Evolutionary conservation across 768 basidiomycete genomes (phyloP).

Genomic region (Termitomyces eurrhizus): DNA sequence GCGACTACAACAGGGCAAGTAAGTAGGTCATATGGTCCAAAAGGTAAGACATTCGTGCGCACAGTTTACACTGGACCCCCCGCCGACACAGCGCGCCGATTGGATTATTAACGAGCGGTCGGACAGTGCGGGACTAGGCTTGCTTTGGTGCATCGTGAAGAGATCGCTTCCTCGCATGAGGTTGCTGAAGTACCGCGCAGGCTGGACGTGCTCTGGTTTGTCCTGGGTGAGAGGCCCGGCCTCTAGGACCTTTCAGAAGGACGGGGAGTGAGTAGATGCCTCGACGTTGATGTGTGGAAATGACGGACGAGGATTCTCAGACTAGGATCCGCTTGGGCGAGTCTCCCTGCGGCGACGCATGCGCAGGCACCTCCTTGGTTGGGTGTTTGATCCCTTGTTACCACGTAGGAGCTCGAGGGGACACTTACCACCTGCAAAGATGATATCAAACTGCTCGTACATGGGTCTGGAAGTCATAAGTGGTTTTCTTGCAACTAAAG

Average conservation of each 20-base stretch:
- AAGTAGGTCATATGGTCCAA: not conserved
- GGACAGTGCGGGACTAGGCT: constrained; percentile 34
- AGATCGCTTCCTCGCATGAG: constrained; percentile 34
- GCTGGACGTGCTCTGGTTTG: constrained; percentile 44
- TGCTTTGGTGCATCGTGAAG: constrained; percentile 42
- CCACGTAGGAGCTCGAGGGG: not conserved
- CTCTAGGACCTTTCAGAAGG: constrained; percentile 43
- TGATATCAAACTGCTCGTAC: constrained; percentile 5
- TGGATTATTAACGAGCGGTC: constrained; percentile 42
- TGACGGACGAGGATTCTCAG: constrained; percentile 49
- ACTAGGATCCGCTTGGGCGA: constrained; percentile 46
- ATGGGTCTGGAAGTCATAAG: constrained; percentile 27
- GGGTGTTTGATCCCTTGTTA: not conserved
- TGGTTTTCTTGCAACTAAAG: not conserved
- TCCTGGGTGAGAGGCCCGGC: constrained; percentile 50
- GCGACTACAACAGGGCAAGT: constrained; percentile 26
- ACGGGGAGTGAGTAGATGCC: not conserved
- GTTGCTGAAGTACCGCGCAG: constrained; percentile 45
- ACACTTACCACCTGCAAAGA: not conserved
- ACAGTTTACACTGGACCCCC: constrained; percentile 64
- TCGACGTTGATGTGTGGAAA: not conserved
- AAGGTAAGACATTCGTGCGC: constrained; percentile 7
- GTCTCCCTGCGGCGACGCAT: constrained; percentile 52
- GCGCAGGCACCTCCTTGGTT: constrained; percentile 45
- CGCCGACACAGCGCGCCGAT: constrained; percentile 51